These are phyloP conservation scores for Mediolabrus comicus DNA, from an alignment of 108 stramenopile genomes.

Conservation along the genomic window DNA sequence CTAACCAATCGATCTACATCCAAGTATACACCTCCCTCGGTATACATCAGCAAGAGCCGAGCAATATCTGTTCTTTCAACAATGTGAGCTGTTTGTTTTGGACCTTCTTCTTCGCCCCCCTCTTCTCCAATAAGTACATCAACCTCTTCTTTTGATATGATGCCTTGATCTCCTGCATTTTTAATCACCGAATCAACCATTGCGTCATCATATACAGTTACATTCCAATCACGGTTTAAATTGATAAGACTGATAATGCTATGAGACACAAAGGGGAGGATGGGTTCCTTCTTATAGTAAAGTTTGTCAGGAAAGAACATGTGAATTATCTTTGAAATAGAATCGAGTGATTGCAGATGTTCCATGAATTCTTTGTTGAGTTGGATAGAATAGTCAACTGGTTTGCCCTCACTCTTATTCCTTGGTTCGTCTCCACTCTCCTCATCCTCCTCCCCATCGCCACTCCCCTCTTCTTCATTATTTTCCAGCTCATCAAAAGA, in stretches of 20 bases:
- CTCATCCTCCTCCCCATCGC: neutral
- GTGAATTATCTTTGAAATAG: conserved; percentile 20
- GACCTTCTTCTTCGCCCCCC: neutral
- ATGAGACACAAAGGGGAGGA: conserved; percentile 21
- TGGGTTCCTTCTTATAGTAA: conserved; percentile 1
- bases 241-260: conserved; percentile 6
- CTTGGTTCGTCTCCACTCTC: neutral
- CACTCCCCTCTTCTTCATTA: neutral
- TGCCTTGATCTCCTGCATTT: neutral
- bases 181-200: conserved; percentile 16
- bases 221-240: conserved; percentile 26
- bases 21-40: conserved; percentile 21
- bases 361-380: conserved; percentile 13
- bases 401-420: neutral
- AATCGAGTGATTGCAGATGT: conserved; percentile 9
- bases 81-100: conserved; percentile 16
- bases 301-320: conserved; percentile 26
- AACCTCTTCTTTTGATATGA: conserved; percentile 21
- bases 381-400: neutral
- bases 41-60: conserved; percentile 17
- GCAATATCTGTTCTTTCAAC: conserved; percentile 27
- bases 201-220: conserved; percentile 15
- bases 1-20: conserved; percentile 24
- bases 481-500: neutral
- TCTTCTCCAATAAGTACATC: conserved; percentile 16